phyloP scores from a whole-genome alignment of 345 rosid genomes.

The Arabis alpina region DNA sequence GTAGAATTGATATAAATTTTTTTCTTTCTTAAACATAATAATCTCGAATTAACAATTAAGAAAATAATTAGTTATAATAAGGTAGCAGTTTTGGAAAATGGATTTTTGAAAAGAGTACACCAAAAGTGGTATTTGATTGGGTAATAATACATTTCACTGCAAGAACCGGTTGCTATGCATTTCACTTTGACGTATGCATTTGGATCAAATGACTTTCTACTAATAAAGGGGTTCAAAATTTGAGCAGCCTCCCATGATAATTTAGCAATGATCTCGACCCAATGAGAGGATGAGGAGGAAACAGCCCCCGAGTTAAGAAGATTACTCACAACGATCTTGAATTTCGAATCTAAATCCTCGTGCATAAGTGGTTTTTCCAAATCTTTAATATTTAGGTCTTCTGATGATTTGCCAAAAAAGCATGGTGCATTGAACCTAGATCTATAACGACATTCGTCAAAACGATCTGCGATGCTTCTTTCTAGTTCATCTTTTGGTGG shows the following conservation, averaged over 20 bases:
- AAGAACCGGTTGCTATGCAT: constrained; percentile 76
- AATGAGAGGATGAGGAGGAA: constrained; percentile 43
- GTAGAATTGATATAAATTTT: too few species aligned
- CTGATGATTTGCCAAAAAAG: background rate
- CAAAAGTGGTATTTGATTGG: too few species aligned
- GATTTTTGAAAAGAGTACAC: too few species aligned
- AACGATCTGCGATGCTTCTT: background rate
- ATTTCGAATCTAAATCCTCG: constrained; percentile 61
- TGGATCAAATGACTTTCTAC: constrained; percentile 54
- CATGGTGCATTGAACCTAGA: background rate
- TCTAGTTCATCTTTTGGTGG: background rate
- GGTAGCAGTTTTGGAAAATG: too few species aligned
- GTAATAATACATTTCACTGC: constrained; percentile 58
- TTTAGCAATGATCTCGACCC: constrained; percentile 67
- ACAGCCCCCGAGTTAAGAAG: constrained; percentile 62
- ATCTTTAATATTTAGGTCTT: constrained; percentile 47
- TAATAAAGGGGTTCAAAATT: constrained; percentile 58
- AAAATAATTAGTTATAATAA: too few species aligned
- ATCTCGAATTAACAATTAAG: too few species aligned
- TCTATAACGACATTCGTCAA: background rate
- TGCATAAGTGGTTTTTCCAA: constrained; percentile 53
- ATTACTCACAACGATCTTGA: constrained; percentile 59
- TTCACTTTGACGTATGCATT: constrained; percentile 69
- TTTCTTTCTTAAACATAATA: too few species aligned
- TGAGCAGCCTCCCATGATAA: constrained; percentile 83